Evolutionary conservation across 2,329 filamentous ascomycete species (phyloP), one percentile per base, ranked within the genome.

Genomic region (Didymella pomorum): DNA sequence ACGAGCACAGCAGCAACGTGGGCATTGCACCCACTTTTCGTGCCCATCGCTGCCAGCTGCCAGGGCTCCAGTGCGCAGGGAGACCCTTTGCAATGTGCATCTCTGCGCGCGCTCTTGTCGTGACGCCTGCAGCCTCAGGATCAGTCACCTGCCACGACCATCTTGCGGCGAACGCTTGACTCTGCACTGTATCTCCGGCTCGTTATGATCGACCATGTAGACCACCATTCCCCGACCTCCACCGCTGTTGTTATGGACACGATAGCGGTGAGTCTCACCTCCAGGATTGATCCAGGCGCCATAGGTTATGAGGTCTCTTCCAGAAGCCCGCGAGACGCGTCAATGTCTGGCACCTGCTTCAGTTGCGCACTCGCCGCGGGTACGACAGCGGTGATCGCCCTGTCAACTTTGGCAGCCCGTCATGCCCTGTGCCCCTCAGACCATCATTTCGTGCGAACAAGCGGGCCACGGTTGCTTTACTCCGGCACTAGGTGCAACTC

Each of bases 351-450:
- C 53, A 48, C 50, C 20, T 57, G 57, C 50, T 63, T 45, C 57
- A 62, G 46, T 46, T 39, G 52, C 46, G 44, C 43, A 44, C 45
- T 54, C 52, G 58, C 55, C 58, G 58, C 56, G 33, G 60, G 58
- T 29, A 60, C 66, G 54, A 69, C 63, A 64, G 61, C 66, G 64
- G 63, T 68, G 63, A 67, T 66, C 64, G 66, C 61, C 65, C 45
- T 48, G 25, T 55, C 43, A 58, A 53, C 50, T 53, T 45, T 53
- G 45, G 45, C 35, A 49, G 43, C 50, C 55, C 50, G 56, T 37
- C 23, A 29, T 50, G 45, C 56, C 51, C 51, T 35, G 46, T 46
- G 46, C 35, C 47, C 35, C 52, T 56, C 52, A 60, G 43, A 41
- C 47, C 57, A 56, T 55, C 57, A 54, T 44, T 55, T 58, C 21